Conservation (phyloP, 2,329 filamentous ascomycete genomes). For the Aspergillus proliferans region DNA sequence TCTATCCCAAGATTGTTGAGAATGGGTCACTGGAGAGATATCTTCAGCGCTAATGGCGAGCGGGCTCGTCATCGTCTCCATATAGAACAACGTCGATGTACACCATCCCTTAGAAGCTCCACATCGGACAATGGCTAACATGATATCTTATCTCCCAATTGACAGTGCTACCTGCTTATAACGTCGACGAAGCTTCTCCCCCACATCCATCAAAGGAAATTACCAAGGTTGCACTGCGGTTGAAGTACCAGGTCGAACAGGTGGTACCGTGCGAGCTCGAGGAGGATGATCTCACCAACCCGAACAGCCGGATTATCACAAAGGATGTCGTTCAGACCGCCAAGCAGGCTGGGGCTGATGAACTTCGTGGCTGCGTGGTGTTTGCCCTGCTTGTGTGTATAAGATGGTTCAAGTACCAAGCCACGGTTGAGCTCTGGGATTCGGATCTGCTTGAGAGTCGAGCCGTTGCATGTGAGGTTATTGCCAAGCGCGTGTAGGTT, state of each 20-base stretch:
- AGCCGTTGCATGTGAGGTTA: constrained; percentile 78
- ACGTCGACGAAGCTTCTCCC: constrained; percentile 44
- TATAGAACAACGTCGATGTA: constrained; percentile 38
- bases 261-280: constrained; percentile 87
- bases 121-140: constrained; percentile 7
- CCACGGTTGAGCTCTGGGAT: constrained; percentile 81
- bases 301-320: constrained; percentile 84
- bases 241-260: constrained; percentile 86
- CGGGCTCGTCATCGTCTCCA: constrained; percentile 26
- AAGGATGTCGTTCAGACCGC: constrained; percentile 71
- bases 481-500: constrained; percentile 66
- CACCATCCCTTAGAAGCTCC: constrained; percentile 14
- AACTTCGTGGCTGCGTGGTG: constrained; percentile 73
- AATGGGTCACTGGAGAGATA: constrained; percentile 35
- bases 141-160: neutral
- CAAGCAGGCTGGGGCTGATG: constrained; percentile 68
- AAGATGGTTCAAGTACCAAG: constrained; percentile 74
- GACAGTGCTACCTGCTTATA: constrained; percentile 39
- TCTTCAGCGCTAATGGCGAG: constrained; percentile 25
- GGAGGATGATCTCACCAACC: constrained; percentile 63
- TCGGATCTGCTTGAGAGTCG: constrained; percentile 74
- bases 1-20: neutral
- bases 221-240: constrained; percentile 79
- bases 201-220: constrained; percentile 72
- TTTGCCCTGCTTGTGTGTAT: constrained; percentile 72